These are phyloP conservation scores for Larix kaempferi DNA, from an alignment of 75 land plant genomes.

Conservation along the genomic window DNA sequence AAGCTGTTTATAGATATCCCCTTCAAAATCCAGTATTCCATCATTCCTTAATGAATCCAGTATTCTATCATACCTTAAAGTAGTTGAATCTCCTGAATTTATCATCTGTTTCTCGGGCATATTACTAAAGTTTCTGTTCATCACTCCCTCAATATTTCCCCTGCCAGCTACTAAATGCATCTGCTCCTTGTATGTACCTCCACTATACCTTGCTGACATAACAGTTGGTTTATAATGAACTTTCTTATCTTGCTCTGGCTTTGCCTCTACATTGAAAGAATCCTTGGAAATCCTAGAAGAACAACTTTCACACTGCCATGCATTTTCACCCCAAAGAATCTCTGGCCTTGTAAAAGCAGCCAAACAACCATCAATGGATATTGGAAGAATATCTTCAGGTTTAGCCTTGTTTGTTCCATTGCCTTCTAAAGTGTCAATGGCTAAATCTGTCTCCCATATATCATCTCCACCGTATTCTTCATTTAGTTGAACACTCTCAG, in stretches of 20 bases:
- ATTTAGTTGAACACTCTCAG: constrained; percentile 4
- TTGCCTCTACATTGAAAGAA: background rate
- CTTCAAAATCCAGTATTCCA: background rate
- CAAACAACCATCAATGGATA: constrained; percentile 48
- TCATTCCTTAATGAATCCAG: background rate
- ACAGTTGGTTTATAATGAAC: background rate
- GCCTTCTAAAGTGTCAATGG: constrained; percentile 10
- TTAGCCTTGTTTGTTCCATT: constrained; percentile 59
- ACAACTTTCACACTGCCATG: constrained; percentile 52
- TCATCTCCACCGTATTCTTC: constrained; percentile 22
- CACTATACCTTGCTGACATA: background rate
- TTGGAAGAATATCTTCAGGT: constrained; percentile 14
- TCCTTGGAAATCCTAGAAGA: background rate
- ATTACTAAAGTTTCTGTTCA: background rate
- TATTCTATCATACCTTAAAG: background rate
- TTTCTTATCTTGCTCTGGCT: background rate
- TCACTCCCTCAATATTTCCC: constrained; percentile 4
- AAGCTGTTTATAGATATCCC: background rate
- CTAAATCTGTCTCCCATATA: constrained; percentile 8
- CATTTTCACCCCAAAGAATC: constrained; percentile 43
- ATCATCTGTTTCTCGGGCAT: background rate
- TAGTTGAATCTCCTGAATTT: background rate
- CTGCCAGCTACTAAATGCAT: background rate
- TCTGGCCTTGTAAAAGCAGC: constrained; percentile 38
- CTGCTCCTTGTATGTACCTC: constrained; percentile 13